A percentile compares a stretch with the other conserved stretches of the same genome.
phyloP scores from a whole-genome alignment of 2,329 filamentous ascomycete genomes.

The Davidsoniella eucalypti region DNA sequence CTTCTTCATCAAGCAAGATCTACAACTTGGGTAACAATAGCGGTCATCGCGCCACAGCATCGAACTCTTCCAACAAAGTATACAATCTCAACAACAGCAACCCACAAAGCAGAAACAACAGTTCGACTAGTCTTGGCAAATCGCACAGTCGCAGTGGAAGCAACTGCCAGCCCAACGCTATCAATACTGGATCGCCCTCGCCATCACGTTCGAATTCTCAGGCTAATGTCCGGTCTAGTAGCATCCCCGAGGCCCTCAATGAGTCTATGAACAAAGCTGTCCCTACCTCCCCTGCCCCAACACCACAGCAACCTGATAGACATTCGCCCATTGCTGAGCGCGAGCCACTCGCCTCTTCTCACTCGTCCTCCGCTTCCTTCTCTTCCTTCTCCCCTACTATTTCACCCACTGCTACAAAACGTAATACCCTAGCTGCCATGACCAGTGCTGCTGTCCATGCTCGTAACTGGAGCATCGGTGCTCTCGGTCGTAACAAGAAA shows the following conservation, averaged over 20 bases:
- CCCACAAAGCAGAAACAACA: not conserved
- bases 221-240: not conserved
- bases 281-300: not conserved
- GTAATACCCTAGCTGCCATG: slow-evolving; percentile 32
- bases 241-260: not conserved
- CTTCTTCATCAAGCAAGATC: not conserved
- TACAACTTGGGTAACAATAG: not conserved
- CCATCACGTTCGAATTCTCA: slow-evolving; percentile 4
- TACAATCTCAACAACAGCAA: slow-evolving; percentile 13
- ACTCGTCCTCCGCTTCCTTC: not conserved
- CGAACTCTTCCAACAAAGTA: slow-evolving; percentile 1
- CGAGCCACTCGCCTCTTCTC: not conserved
- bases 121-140: not conserved
- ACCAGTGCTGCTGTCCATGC: slow-evolving; percentile 39
- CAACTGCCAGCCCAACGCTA: not conserved
- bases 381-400: not conserved
- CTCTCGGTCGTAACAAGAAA: slow-evolving; percentile 34
- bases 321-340: not conserved
- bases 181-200: not conserved
- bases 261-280: not conserved
- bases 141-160: not conserved
- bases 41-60: slow-evolving; percentile 13
- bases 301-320: too few species aligned
- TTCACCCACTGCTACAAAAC: slow-evolving; percentile 15
- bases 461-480: slow-evolving; percentile 42